Percentiles rank a stretch among this genome's conserved stretches.
phyloP scores from a whole-genome alignment of 2,329 filamentous ascomycete species.

The Colletotrichum neosansevieriae region DNA sequence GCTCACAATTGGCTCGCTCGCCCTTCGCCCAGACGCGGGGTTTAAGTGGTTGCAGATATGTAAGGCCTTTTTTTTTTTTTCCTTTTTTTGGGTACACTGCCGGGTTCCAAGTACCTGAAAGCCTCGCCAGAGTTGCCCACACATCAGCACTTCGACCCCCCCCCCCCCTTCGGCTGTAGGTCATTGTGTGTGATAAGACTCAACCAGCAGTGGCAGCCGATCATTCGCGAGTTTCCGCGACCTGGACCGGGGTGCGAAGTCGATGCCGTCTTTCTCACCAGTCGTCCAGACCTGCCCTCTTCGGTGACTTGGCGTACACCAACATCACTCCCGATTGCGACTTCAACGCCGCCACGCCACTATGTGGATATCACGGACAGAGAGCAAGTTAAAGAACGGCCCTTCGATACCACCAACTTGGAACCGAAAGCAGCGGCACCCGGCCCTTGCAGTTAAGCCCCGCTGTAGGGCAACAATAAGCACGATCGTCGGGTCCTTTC shows the following conservation, averaged over 20 bases:
- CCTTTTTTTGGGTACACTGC: not conserved
- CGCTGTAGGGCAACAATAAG: constrained; percentile 37
- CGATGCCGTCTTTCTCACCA: not conserved
- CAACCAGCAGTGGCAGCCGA: not conserved
- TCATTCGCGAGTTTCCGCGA: constrained; percentile 1
- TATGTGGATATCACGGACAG: not conserved
- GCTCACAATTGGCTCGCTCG: constrained; percentile 18
- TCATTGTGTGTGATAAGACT: constrained; percentile 19
- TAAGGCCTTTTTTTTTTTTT: not conserved
- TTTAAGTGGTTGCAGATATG: constrained; percentile 39
- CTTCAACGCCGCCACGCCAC: not conserved
- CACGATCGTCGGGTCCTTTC: constrained; percentile 33
- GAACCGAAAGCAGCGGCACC: constrained; percentile 4
- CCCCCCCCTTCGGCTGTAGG: not conserved
- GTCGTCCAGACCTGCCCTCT: not conserved
- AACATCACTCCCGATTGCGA: constrained; percentile 30
- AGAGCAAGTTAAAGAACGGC: not conserved
- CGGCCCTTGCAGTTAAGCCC: not conserved
- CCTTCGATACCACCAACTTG: constrained; percentile 6
- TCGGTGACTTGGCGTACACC: not conserved
- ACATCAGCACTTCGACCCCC: not conserved
- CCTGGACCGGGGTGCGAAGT: constrained; percentile 18
- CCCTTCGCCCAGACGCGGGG: constrained; percentile 1
- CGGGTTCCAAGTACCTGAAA: not conserved
- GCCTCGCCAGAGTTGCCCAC: not conserved